phyloP scores from a whole-genome alignment of 2,329 filamentous ascomycete genomes.

The Pseudogymnoascus destructans region DNA sequence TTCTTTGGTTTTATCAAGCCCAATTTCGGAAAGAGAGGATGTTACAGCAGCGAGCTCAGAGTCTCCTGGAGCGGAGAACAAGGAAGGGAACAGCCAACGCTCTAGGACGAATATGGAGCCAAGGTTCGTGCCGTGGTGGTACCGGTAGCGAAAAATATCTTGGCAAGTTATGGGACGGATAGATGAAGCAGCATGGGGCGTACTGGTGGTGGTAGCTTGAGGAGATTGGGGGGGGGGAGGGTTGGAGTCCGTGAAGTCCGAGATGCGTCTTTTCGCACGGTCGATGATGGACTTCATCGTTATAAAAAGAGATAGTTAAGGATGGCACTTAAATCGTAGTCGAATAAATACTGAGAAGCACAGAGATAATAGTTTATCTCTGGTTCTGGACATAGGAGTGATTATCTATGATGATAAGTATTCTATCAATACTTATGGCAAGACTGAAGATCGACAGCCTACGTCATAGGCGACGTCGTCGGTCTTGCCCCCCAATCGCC shows the following conservation, averaged over 20 bases:
- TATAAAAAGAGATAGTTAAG: neutral
- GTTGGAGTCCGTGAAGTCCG: slow-evolving; percentile 16
- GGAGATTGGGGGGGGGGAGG: slow-evolving; percentile 11
- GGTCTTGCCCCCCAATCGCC: neutral
- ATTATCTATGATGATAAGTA: neutral
- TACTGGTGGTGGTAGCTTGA: neutral
- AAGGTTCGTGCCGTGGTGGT: slow-evolving; percentile 46
- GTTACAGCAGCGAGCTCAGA: slow-evolving; percentile 41
- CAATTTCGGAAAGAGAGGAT: slow-evolving; percentile 31
- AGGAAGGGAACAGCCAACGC: slow-evolving; percentile 39
- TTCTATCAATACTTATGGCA: neutral
- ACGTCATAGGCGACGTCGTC: neutral
- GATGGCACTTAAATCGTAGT: neutral
- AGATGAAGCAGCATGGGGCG: slow-evolving; percentile 17
- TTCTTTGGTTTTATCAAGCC: slow-evolving; percentile 34
- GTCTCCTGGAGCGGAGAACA: slow-evolving; percentile 33
- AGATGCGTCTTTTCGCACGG: slow-evolving; percentile 26
- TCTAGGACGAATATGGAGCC: slow-evolving; percentile 48
- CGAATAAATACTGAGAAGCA: neutral
- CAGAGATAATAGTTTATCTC: neutral
- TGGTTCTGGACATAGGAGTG: neutral
- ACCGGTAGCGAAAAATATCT: slow-evolving; percentile 39
- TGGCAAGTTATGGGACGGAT: slow-evolving; percentile 27
- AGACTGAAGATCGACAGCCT: neutral
- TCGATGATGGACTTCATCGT: slow-evolving; percentile 29